These are phyloP conservation scores for Phaeosphaeria sp. DNA, from an alignment of 2,329 filamentous ascomycete genomes.

Conservation along the genomic window DNA sequence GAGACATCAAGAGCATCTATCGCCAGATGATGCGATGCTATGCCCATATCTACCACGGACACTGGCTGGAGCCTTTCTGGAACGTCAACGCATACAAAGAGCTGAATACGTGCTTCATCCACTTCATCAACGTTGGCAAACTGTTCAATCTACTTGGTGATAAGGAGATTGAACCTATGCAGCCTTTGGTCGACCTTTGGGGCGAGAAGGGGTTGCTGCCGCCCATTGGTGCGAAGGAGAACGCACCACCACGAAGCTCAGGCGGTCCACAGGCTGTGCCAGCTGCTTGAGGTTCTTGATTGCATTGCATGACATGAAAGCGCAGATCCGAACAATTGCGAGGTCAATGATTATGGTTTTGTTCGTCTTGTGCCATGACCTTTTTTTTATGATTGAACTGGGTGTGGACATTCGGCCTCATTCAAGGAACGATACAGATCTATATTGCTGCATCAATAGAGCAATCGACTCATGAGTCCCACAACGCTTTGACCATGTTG, in stretches of 20 bases:
- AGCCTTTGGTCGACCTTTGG: conserved; percentile 91
- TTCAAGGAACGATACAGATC: background rate
- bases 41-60: conserved; percentile 59
- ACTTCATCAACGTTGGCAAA: conserved; percentile 70
- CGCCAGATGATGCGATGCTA: conserved; percentile 63
- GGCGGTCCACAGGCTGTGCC: conserved; percentile 24
- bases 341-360: background rate
- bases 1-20: conserved; percentile 78
- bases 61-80: conserved; percentile 60
- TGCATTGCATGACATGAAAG: background rate
- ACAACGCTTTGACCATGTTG: background rate
- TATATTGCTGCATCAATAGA: background rate
- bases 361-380: too few species aligned
- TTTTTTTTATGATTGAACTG: background rate
- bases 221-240: conserved; percentile 28
- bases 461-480: conserved; percentile 3
- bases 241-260: conserved; percentile 23
- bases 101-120: conserved; percentile 61
- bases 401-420: background rate
- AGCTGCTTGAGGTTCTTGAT: conserved; percentile 1
- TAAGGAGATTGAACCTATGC: conserved; percentile 94
- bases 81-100: conserved; percentile 56
- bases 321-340: background rate
- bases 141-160: conserved; percentile 80
- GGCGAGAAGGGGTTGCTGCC: conserved; percentile 87